A percentile compares a stretch with the other conserved stretches of the same genome.
Evolutionary conservation across 441 rosid species (phyloP).

Genomic region (Adansonia rubrostipa): DNA sequence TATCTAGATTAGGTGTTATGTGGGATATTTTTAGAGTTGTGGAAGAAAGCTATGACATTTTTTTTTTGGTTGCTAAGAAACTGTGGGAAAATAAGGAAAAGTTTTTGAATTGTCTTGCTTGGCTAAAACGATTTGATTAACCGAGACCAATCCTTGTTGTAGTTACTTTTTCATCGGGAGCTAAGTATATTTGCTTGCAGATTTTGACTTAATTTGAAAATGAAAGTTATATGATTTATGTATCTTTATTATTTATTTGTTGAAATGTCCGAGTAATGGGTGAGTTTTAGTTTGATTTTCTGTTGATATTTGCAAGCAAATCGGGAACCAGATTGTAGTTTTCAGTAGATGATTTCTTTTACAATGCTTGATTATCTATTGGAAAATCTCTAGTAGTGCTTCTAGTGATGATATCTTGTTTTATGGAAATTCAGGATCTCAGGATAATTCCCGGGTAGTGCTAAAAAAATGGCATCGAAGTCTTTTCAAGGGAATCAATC

Average conservation of each 20-base stretch:
- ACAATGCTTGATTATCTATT: conserved; percentile 8
- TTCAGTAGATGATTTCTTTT: conserved; percentile 23
- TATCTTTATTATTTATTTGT: conserved; percentile 28
- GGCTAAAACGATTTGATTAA: neutral
- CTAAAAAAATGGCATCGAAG: conserved; percentile 60
- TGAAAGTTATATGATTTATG: neutral
- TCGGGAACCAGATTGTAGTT: conserved; percentile 8
- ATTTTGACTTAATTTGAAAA: neutral
- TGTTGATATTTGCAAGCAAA: neutral
- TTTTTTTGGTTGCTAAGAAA: conserved; percentile 20
- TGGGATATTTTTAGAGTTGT: neutral
- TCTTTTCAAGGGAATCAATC: conserved; percentile 62
- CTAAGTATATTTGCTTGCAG: neutral
- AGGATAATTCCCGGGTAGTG: conserved; percentile 25
- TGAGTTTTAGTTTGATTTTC: conserved; percentile 22
- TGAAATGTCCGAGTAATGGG: conserved; percentile 5
- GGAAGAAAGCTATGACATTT: neutral
- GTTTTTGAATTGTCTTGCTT: neutral
- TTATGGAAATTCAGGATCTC: conserved; percentile 49
- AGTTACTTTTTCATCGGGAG: neutral
- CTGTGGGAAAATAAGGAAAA: conserved; percentile 2
- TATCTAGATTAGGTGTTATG: neutral
- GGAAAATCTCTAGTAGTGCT: neutral
- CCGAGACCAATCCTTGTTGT: neutral
- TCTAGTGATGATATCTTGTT: conserved; percentile 24